These are phyloP conservation scores for Ceratobasidium sp. DNA, from an alignment of 1,284 basidiomycete species.

Conservation along the genomic window DNA sequence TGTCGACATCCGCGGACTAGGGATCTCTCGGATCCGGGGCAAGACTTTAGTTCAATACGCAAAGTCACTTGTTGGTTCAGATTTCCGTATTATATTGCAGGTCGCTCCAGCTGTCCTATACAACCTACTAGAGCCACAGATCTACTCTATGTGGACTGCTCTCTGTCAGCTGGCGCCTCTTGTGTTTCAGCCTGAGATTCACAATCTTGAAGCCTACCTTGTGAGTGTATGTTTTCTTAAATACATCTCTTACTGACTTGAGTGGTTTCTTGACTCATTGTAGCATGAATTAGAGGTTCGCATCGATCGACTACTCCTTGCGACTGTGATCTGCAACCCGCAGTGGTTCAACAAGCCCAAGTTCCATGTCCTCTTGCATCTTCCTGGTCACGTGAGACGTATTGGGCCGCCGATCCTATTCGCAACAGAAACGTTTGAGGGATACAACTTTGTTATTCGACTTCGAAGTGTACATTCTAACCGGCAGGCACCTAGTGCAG, in stretches of 20 bases:
- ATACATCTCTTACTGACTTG: too few species aligned
- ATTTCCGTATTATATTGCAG: constrained; percentile 59
- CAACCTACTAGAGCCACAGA: constrained; percentile 51
- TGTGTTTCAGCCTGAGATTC: constrained; percentile 60
- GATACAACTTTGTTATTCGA: not conserved
- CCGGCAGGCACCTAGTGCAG: not conserved
- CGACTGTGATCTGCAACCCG: too few species aligned
- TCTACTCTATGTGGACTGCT: constrained; percentile 55
- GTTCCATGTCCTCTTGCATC: too few species aligned
- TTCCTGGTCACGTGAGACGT: too few species aligned
- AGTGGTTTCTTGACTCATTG: too few species aligned
- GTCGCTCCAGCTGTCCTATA: constrained; percentile 59
- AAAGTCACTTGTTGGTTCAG: constrained; percentile 56
- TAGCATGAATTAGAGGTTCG: too few species aligned
- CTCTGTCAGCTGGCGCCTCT: constrained; percentile 56
- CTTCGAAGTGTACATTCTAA: not conserved
- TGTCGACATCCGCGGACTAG: constrained; percentile 54
- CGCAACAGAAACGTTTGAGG: too few species aligned
- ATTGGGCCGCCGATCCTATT: too few species aligned
- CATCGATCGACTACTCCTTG: too few species aligned
- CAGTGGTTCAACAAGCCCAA: too few species aligned
- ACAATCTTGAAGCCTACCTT: too few species aligned
- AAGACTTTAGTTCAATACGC: constrained; percentile 56
- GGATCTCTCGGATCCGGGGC: constrained; percentile 51
- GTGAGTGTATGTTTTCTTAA: too few species aligned